phyloP scores from a whole-genome alignment of 176 grass and related monocot genomes.

The Phoenix roebelenii region DNA sequence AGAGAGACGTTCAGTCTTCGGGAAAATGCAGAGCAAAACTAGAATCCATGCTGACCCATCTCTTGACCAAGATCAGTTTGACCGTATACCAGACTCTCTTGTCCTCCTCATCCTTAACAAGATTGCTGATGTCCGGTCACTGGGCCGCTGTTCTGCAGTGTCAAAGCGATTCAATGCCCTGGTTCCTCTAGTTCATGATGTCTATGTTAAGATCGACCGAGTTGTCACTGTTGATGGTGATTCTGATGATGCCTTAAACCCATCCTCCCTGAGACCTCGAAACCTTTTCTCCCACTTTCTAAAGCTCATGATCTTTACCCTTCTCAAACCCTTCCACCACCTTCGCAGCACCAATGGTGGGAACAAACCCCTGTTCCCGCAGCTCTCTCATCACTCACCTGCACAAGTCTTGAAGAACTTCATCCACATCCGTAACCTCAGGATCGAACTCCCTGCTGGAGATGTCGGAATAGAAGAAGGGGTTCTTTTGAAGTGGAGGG shows the following conservation, averaged over 20 bases:
- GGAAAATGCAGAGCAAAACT: constrained; percentile 59
- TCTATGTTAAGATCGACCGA: constrained; percentile 67
- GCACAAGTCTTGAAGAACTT: constrained; percentile 78
- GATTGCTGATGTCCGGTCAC: constrained; percentile 68
- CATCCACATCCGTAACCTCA: constrained; percentile 45
- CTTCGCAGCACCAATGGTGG: constrained; percentile 33
- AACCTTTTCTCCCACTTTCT: constrained; percentile 73
- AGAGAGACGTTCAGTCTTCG: no score
- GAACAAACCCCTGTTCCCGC: constrained; percentile 57
- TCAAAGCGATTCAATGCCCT: constrained; percentile 59
- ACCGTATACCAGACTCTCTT: constrained; percentile 69
- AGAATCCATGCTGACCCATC: constrained; percentile 68
- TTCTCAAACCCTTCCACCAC: constrained; percentile 63
- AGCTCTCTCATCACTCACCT: constrained; percentile 77
- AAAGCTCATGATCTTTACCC: constrained; percentile 61
- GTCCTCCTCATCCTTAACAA: constrained; percentile 83
- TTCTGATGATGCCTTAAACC: constrained; percentile 51
- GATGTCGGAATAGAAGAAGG: constrained; percentile 79
- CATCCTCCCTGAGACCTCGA: constrained; percentile 36
- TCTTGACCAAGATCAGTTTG: constrained; percentile 47
- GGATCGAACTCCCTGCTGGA: constrained; percentile 66
- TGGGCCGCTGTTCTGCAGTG: constrained; percentile 69
- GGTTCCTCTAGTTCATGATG: constrained; percentile 55
- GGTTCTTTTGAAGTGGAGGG: constrained; percentile 75
- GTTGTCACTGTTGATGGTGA: constrained; percentile 66